Evolutionary conservation across 2,329 filamentous ascomycete genomes (phyloP).

Genomic region (Sarocladiaceae sp.): DNA sequence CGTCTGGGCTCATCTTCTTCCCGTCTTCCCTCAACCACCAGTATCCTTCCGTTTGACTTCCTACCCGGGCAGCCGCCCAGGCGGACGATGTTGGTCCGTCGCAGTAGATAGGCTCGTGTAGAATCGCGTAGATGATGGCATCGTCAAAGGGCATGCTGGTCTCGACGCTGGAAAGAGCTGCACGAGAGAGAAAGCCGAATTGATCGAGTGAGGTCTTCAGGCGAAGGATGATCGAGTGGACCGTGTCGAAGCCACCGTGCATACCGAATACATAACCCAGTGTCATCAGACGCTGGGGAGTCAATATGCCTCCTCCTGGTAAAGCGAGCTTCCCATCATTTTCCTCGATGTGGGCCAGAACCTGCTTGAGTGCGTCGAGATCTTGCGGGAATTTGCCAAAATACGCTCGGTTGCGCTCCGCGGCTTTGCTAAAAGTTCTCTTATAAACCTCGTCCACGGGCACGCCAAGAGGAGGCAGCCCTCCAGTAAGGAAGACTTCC

Average conservation of each 20-base stretch:
- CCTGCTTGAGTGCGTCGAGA: constrained; percentile 58
- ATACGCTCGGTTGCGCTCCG: constrained; percentile 71
- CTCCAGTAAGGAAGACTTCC: constrained; percentile 82
- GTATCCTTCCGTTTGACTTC: constrained; percentile 43
- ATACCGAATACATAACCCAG: constrained; percentile 75
- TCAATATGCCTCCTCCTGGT: constrained; percentile 69
- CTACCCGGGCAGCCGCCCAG: constrained; percentile 71
- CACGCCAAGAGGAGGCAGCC: constrained; percentile 71
- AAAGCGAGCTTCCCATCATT: constrained; percentile 54
- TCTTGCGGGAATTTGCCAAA: constrained; percentile 86
- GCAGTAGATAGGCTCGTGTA: constrained; percentile 89
- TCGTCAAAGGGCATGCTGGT: constrained; percentile 65
- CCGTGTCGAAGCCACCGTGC: constrained; percentile 69
- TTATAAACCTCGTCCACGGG: constrained; percentile 72
- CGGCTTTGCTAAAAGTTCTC: constrained; percentile 65
- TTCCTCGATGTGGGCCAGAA: constrained; percentile 61
- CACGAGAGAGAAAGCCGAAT: constrained; percentile 70
- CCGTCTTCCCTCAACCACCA: constrained; percentile 42
- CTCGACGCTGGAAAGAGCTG: constrained; percentile 67
- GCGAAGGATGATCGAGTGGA: constrained; percentile 71
- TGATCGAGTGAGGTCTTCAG: constrained; percentile 69
- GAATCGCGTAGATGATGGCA: constrained; percentile 75
- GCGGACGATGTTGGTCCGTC: constrained; percentile 59
- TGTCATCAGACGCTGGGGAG: constrained; percentile 69
- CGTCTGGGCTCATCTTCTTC: constrained; percentile 23